Evolutionary conservation across 2,329 filamentous ascomycete species (phyloP), one percentile per base, ranked within the genome.

Genomic region (Cytospora leucostoma): DNA sequence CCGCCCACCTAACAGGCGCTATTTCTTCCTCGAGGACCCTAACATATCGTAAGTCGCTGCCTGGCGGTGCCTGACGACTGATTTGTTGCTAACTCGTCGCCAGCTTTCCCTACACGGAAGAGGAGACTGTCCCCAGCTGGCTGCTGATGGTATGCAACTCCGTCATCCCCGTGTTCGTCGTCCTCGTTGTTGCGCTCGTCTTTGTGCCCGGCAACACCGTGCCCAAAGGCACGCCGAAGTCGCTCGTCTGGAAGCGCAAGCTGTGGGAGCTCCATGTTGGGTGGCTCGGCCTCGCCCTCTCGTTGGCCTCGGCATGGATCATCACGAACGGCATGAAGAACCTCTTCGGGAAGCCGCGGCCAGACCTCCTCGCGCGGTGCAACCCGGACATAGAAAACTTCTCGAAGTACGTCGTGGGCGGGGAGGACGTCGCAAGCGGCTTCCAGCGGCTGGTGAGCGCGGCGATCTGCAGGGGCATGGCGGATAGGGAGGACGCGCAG

Each of bases 211-310:
- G 90, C 4, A 82, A 85, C 7, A 88, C 87, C 1, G 87, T 89
- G 0, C 83, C 85, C 17, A 80, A 80, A 50, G 81, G 83, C 21
- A 88, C 88, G 0, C 86, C 90, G 1, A 82, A 82, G 67, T 75
- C 82, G 4, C 76, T 91, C 60, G 80, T 93, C 52, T 93, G 91
- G 88, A 86, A 85, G 72, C 84, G 91, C 68, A 97, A 95, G 77
- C 74, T 97, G 1, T 97, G 94, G 93, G 93, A 97, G 75, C 87
- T 91, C 74, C 92, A 97, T 73, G 87, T 87, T 2, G 93, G 91
- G 64, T 92, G 89, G 86, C 86, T 97, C 70, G 93, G 93, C 0
- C 82, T 97, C 3, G 91, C 82, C 0, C 80, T 97, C 19, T 86
- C 90, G 3, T 79, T 92, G 11, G 86, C 88, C 2, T 81, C 85